Conservation (phyloP, 305 asterid genomes). For the Fraxinus albicans region DNA sequence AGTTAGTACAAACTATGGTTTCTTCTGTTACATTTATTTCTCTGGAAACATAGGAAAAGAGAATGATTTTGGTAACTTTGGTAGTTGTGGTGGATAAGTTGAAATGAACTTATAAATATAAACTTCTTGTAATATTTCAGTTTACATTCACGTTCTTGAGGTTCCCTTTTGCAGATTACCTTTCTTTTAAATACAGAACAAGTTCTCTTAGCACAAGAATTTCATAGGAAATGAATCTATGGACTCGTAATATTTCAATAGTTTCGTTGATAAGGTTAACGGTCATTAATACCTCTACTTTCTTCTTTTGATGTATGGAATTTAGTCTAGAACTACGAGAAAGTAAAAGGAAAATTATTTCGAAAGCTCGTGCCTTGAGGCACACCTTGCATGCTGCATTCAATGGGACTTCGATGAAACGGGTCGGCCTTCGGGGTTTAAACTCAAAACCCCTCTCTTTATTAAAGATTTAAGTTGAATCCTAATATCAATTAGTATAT, state of each 20-base stretch:
- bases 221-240: background rate
- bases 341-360: background rate
- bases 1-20: conserved; percentile 13
- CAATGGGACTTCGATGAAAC: background rate
- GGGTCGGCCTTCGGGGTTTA: background rate
- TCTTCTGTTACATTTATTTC: conserved; percentile 8
- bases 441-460: background rate
- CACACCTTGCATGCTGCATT: background rate
- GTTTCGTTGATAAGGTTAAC: background rate
- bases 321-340: background rate
- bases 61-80: background rate
- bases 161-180: background rate
- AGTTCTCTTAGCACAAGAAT: background rate
- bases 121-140: background rate
- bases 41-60: background rate
- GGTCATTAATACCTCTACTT: background rate
- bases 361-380: background rate
- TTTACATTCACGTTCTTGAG: background rate
- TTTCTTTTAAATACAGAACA: background rate
- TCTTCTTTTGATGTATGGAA: background rate
- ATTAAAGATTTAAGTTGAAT: background rate
- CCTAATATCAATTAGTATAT: too few relatives aligned
- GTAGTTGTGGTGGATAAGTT: background rate
- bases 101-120: background rate
- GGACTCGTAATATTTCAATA: background rate